phyloP scores from a whole-genome alignment of 2,329 filamentous ascomycete species.

The Epicoccum nigrum region DNA sequence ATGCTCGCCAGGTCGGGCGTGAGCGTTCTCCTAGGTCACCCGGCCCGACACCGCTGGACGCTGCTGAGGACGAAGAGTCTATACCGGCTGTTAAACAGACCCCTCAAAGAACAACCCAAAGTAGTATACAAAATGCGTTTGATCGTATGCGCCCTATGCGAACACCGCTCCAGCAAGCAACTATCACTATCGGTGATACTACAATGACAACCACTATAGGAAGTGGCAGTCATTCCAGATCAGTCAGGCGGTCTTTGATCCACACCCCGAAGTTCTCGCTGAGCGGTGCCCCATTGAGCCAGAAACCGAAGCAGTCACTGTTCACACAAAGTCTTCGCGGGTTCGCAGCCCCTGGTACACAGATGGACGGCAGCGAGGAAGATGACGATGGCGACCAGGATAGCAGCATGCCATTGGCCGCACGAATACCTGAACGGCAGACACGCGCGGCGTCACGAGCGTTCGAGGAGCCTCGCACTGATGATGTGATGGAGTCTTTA shows the following conservation, averaged over 20 bases:
- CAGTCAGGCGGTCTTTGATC: conserved; percentile 56
- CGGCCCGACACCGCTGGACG: conserved; percentile 12
- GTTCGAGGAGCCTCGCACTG: conserved; percentile 22
- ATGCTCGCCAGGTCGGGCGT: conserved; percentile 27
- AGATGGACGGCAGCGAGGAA: conserved; percentile 40
- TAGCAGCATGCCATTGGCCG: conserved; percentile 19
- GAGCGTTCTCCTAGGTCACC: conserved; percentile 17
- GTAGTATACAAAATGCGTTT: conserved; percentile 64
- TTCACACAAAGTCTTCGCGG: conserved; percentile 56
- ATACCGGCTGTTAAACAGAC: conserved; percentile 40
- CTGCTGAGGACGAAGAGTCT: conserved; percentile 27
- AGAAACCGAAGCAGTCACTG: conserved; percentile 39
- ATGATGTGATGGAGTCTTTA: conserved; percentile 23
- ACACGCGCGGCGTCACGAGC: conserved; percentile 16
- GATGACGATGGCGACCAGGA: conserved; percentile 28
- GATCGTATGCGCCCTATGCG: conserved; percentile 70
- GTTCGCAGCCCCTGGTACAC: conserved; percentile 63
- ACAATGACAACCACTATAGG: conserved; percentile 72
- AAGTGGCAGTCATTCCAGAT: conserved; percentile 48
- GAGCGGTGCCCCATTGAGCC: conserved; percentile 34
- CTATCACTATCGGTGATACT: conserved; percentile 74
- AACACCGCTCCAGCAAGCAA: conserved; percentile 68
- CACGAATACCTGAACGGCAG: conserved; percentile 24
- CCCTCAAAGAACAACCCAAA: conserved; percentile 42
- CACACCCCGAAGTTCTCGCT: conserved; percentile 48